Evolutionary conservation across 495 filamentous ascomycete genomes (phyloP).

Genomic region (Aspergillus asperescens): DNA sequence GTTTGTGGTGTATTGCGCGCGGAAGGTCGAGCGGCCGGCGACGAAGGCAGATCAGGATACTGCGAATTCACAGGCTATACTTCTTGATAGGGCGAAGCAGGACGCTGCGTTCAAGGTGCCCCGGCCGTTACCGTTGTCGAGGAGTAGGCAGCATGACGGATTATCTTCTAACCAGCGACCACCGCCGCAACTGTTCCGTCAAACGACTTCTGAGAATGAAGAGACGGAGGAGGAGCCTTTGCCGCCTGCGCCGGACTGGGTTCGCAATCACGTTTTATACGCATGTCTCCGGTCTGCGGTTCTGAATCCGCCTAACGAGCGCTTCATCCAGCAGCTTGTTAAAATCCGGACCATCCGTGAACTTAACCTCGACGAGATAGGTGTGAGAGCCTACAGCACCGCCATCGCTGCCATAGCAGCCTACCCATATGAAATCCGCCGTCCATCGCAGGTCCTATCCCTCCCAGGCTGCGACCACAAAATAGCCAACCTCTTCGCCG

Average conservation of each 20-base stretch:
- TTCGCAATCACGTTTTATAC: conserved; percentile 59
- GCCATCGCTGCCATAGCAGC: conserved; percentile 78
- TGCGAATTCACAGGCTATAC: conserved; percentile 30
- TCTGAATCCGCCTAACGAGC: conserved; percentile 61
- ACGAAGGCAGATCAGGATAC: background rate
- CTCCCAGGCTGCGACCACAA: conserved; percentile 81
- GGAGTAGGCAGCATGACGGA: conserved; percentile 4
- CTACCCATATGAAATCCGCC: conserved; percentile 62
- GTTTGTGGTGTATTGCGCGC: conserved; percentile 62
- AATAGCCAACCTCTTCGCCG: conserved; percentile 70
- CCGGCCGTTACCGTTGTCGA: conserved; percentile 5
- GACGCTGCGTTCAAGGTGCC: conserved; percentile 34
- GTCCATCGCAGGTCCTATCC: conserved; percentile 55
- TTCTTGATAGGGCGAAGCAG: conserved; percentile 50
- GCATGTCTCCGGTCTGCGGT: conserved; percentile 79
- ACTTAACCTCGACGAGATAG: conserved; percentile 68
- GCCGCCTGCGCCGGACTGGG: conserved; percentile 66
- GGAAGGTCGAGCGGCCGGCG: conserved; percentile 19
- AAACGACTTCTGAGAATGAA: conserved; percentile 72
- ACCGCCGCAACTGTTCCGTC: conserved; percentile 49
- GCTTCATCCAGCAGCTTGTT: conserved; percentile 69
- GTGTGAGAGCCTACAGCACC: conserved; percentile 81
- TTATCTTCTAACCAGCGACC: conserved; percentile 18
- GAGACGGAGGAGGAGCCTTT: conserved; percentile 31
- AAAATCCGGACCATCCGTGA: conserved; percentile 68